Evolutionary conservation across 495 filamentous ascomycete species (phyloP).

Genomic region (Penicillium paradoxum): DNA sequence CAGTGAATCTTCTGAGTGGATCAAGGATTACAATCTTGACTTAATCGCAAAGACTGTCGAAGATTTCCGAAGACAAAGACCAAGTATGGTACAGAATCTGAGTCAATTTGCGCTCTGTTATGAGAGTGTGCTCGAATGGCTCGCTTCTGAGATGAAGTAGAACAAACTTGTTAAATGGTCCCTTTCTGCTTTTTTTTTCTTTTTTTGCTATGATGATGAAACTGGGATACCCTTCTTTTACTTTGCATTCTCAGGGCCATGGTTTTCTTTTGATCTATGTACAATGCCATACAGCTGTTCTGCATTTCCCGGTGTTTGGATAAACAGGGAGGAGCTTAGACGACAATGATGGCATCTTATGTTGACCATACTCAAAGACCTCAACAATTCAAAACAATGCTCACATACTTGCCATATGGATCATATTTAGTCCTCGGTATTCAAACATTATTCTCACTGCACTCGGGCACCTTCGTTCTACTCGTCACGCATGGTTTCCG

Average conservation of each 20-base stretch:
- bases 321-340: not conserved
- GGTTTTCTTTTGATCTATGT: not conserved
- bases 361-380: not conserved
- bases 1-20: constrained; percentile 16
- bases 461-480: not conserved
- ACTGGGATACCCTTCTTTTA: constrained; percentile 2
- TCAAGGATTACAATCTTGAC: constrained; percentile 58
- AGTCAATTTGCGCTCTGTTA: constrained; percentile 96
- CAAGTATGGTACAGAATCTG: constrained; percentile 96
- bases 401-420: too few species aligned
- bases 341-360: not conserved
- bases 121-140: constrained; percentile 90
- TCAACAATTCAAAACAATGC: too few species aligned
- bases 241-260: constrained; percentile 3
- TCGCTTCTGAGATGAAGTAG: constrained; percentile 46
- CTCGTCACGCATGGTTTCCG: too few species aligned
- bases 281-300: constrained; percentile 6
- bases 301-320: constrained; percentile 8
- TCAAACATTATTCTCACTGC: too few species aligned
- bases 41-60: constrained; percentile 80
- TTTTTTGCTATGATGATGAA: not conserved
- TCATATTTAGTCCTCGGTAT: too few species aligned
- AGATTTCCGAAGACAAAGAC: constrained; percentile 78
- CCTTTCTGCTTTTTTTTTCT: not conserved
- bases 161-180: not conserved